Percentiles rank a stretch among this genome's conserved stretches.
Evolutionary conservation across 495 filamentous ascomycete species (phyloP).

Genomic region (Talaromyces thailandensis): DNA sequence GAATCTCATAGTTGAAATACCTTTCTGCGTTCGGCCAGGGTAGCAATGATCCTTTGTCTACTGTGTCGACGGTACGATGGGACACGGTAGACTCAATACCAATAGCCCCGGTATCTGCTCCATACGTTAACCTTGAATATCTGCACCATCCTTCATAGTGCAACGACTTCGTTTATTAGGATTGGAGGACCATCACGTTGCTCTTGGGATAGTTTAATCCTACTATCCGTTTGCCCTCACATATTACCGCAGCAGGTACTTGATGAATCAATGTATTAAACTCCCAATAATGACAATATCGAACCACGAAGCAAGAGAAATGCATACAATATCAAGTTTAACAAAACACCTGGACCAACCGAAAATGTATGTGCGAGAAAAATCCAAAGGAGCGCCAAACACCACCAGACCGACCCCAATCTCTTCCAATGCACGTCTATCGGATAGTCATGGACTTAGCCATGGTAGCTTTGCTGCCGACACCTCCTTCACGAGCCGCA

Average conservation of each 20-base stretch:
- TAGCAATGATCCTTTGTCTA: too few relatives aligned
- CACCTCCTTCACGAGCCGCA: slow-evolving; percentile 44
- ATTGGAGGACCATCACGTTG: too few relatives aligned
- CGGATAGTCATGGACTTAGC: slow-evolving; percentile 97
- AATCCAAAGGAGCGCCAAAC: neutral
- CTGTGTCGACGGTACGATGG: too few relatives aligned
- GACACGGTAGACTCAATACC: too few relatives aligned
- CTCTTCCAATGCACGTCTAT: slow-evolving; percentile 34
- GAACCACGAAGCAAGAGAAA: slow-evolving; percentile 2
- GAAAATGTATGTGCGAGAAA: neutral
- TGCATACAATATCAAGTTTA: neutral
- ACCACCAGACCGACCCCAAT: neutral
- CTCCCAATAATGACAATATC: slow-evolving; percentile 9
- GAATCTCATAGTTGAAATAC: too few relatives aligned
- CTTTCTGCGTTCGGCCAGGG: too few relatives aligned
- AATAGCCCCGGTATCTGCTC: too few relatives aligned
- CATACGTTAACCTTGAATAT: too few relatives aligned
- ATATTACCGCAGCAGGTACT: neutral
- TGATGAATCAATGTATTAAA: neutral
- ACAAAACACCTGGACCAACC: neutral
- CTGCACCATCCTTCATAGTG: too few relatives aligned
- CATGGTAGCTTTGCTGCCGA: slow-evolving; percentile 62
- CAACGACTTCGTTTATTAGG: too few relatives aligned
- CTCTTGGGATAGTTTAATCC: too few relatives aligned
- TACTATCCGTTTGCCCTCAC: neutral